Conservation (phyloP, 495 filamentous ascomycete species). For the Penicillium pancosmium region DNA sequence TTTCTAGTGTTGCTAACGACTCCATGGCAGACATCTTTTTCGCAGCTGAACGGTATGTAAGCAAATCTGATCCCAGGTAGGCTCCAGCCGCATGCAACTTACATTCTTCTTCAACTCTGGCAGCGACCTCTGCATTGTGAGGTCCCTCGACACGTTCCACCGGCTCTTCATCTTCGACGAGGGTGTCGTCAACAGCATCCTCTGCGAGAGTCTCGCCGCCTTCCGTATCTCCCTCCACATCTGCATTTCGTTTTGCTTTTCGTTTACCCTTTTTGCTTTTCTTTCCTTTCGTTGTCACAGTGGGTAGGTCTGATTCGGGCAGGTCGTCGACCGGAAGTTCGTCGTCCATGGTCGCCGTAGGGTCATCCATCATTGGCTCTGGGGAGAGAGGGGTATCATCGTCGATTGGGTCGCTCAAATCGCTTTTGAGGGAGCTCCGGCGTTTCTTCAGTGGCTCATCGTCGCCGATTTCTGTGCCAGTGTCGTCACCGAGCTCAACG, state of each 20-base stretch:
- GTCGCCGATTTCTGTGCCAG: constrained; percentile 43
- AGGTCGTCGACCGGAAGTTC: constrained; percentile 42
- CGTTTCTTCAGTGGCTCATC: constrained; percentile 49
- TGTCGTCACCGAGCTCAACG: constrained; percentile 42
- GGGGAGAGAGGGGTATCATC: constrained; percentile 25
- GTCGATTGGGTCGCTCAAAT: constrained; percentile 44
- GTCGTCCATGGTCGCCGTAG: constrained; percentile 36
- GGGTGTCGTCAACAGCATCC: constrained; percentile 37
- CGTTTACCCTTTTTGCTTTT: constrained; percentile 50
- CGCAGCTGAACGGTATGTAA: constrained; percentile 61
- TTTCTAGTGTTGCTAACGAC: constrained; percentile 74
- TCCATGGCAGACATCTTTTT: constrained; percentile 82
- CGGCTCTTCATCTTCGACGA: constrained; percentile 50
- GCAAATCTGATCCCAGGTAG: constrained; percentile 21
- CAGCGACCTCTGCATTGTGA: constrained; percentile 43
- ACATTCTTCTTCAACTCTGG: constrained; percentile 70
- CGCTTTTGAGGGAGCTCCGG: constrained; percentile 48
- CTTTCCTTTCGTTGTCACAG: constrained; percentile 33
- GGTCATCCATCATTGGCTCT: constrained; percentile 37
- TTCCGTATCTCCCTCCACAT: constrained; percentile 43
- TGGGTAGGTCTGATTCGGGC: constrained; percentile 40
- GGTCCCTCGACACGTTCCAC: constrained; percentile 45
- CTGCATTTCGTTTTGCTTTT: constrained; percentile 43
- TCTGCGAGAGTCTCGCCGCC: constrained; percentile 29
- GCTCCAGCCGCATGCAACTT: constrained; percentile 36